These are phyloP conservation scores for Globisporangium heterothallicum DNA, from an alignment of 352 stramenopile genomes.

Conservation along the genomic window DNA sequence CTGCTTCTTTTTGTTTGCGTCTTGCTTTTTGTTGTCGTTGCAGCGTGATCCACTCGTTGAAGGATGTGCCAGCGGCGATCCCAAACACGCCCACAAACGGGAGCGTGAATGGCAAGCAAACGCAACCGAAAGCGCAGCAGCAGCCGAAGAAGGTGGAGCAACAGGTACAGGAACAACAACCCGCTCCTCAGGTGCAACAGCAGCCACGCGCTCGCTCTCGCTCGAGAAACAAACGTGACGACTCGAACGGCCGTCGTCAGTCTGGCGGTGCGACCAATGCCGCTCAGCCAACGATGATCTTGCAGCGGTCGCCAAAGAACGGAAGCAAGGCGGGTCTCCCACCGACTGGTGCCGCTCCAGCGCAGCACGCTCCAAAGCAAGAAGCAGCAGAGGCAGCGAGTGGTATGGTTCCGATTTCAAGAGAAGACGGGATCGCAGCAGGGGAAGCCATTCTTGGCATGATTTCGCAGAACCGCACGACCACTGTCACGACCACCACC, in stretches of 20 bases:
- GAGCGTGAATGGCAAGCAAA: constrained; percentile 15
- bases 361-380: constrained; percentile 20
- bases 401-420: constrained; percentile 64
- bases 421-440: constrained; percentile 73
- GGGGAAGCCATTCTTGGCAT: constrained; percentile 82
- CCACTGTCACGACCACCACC: constrained; percentile 11
- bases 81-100: too few species aligned
- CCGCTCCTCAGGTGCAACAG: constrained; percentile 17
- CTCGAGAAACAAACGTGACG: constrained; percentile 48
- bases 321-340: constrained; percentile 17
- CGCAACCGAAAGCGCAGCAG: constrained; percentile 20
- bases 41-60: constrained; percentile 60
- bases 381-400: constrained; percentile 20
- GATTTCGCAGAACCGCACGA: constrained; percentile 50
- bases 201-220: constrained; percentile 36
- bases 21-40: constrained; percentile 1
- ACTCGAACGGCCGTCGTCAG: constrained; percentile 33
- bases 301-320: constrained; percentile 52
- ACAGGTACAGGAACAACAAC: constrained; percentile 30
- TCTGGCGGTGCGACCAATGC: constrained; percentile 4
- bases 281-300: constrained; percentile 43
- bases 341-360: constrained; percentile 2
- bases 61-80: constrained; percentile 23
- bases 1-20: too few species aligned
- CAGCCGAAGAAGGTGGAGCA: constrained; percentile 20